A percentile compares a stretch with the other conserved stretches of the same genome.
Conservation (phyloP, 225 moss, liverwort and hornwort genomes). For the Physcomitrellopsis africana region DNA sequence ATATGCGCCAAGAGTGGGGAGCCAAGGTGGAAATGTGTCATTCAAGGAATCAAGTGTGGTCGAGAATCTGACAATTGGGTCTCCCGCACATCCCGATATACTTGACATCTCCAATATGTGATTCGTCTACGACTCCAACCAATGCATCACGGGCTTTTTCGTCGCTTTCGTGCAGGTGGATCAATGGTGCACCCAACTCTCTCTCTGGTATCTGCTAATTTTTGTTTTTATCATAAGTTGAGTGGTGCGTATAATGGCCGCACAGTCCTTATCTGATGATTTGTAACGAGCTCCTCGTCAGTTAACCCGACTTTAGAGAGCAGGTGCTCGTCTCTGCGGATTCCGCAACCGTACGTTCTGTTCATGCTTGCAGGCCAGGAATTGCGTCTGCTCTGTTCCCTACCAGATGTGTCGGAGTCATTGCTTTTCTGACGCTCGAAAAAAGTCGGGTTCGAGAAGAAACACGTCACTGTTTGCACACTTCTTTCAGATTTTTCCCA, state of each 20-base stretch:
- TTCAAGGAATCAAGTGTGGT: background rate
- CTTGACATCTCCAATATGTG: too few species aligned
- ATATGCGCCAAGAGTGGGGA: too few species aligned
- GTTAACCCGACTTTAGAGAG: background rate
- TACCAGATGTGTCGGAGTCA: background rate
- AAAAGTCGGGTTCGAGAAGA: background rate
- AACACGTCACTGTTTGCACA: background rate
- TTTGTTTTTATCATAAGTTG: background rate
- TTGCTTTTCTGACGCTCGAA: background rate
- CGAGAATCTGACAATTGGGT: background rate
- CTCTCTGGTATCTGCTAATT: background rate
- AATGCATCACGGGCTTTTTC: background rate
- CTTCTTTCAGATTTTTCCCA: background rate
- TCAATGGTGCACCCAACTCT: background rate
- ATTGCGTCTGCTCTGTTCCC: background rate
- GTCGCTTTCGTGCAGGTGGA: background rate
- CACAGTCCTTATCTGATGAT: conserved; percentile 22
- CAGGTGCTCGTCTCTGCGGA: background rate
- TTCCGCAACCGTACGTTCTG: background rate
- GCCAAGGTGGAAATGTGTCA: background rate
- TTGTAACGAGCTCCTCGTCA: too few species aligned
- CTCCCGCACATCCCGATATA: background rate
- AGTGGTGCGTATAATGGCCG: background rate
- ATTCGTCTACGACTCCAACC: background rate
- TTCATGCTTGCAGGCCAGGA: conserved; percentile 6